Evolutionary conservation across 495 filamentous ascomycete genomes (phyloP), one percentile per base, ranked within the genome.

Genomic region (Talaromyces adpressus): DNA sequence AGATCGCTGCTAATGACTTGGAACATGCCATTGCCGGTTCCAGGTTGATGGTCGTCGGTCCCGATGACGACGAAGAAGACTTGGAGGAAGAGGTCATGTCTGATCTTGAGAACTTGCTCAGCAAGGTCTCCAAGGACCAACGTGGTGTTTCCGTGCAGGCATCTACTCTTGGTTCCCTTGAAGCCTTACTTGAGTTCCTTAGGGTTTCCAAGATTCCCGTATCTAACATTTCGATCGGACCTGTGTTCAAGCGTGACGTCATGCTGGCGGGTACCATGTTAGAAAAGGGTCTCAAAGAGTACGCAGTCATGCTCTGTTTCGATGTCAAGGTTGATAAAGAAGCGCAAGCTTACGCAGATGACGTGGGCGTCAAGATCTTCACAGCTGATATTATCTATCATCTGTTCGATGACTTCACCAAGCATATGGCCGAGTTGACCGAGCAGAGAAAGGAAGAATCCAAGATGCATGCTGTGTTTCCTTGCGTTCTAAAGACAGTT

Each of bases 261-360:
- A 94, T 98, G 86, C 92, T 93, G 75, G 91, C 90, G 47, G 93
- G 91, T 67, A 90, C 88, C 61, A 99, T 99, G 95, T 79, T 98
- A 64, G 95, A 99, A 79, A 97, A 97, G 77, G 85, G 87, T 52
- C 39, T 64, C 39, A 92, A 91, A 68, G 94, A 99, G 73, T 95
- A 87, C 65, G 95, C 95, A 25, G 92, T 98, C 73, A 99, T 99
- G 95, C 88, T 99, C 20, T 98, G 95, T 73, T 99, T 99, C 82
- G 95, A 99, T 72, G 95, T 99, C 74, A 97, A 97, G 80, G 90
- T 99, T 23, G 95, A 99, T 76, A 97, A 96, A 75, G 95, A 99
- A 69, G 95, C 95, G 1, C 84, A 88, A 68, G 82, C 82, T 14
- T 97, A 98, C 68, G 95, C 95, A 47, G 90, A 96, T 9, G 92